phyloP scores from a whole-genome alignment of 2,329 filamentous ascomycete genomes.

The Geosmithia putterillii region DNA sequence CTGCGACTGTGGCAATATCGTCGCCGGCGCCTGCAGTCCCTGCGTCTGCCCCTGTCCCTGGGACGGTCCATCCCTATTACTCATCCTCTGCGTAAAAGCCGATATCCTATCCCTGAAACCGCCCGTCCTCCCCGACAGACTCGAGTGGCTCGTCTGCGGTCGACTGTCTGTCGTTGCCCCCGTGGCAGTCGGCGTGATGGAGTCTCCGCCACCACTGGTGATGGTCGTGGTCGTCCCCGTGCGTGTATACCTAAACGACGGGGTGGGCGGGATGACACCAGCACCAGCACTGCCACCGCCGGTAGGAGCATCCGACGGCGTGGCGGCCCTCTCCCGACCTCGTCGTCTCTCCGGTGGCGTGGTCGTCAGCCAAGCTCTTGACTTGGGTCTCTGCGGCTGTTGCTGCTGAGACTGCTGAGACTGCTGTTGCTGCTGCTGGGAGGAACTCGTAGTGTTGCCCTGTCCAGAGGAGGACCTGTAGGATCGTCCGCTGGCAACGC shows the following conservation, averaged over 20 bases:
- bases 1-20: slow-evolving; percentile 1
- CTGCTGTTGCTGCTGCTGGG: background rate
- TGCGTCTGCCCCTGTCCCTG: slow-evolving; percentile 8
- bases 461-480: slow-evolving; percentile 22
- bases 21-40: background rate
- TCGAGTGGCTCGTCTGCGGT: slow-evolving; percentile 16
- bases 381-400: background rate
- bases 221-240: too few relatives aligned
- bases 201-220: background rate
- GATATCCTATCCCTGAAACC: slow-evolving; percentile 22
- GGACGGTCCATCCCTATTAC: slow-evolving; percentile 6
- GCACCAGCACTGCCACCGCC: too few relatives aligned
- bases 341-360: slow-evolving; percentile 1
- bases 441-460: too few relatives aligned
- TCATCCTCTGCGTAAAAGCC: slow-evolving; percentile 17
- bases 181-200: background rate
- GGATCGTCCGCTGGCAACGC: slow-evolving; percentile 33
- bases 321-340: too few relatives aligned
- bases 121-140: slow-evolving; percentile 10
- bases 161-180: slow-evolving; percentile 6
- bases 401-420: background rate
- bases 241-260: background rate
- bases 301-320: too few relatives aligned
- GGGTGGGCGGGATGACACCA: background rate
- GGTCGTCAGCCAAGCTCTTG: background rate